These are phyloP conservation scores for Flaveria floridana DNA, from an alignment of 140 eudicot species.

Conservation along the genomic window DNA sequence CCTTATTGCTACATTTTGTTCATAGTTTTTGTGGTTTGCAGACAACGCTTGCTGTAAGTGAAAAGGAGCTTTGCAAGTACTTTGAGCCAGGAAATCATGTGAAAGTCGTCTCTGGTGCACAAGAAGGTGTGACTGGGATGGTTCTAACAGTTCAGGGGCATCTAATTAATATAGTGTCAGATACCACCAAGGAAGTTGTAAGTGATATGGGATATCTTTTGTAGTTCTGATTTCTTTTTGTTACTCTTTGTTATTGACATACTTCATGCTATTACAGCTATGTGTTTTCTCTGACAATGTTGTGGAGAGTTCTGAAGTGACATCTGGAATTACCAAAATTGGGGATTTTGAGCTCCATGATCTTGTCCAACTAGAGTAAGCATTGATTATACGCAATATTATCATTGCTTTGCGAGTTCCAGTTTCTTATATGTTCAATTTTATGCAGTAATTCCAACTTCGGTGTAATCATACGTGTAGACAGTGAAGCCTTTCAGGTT, in stretches of 20 bases:
- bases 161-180: conserved; percentile 77
- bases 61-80: conserved; percentile 90
- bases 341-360: conserved; percentile 98
- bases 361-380: conserved; percentile 90
- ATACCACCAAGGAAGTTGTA: conserved; percentile 94
- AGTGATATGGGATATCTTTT: conserved; percentile 22
- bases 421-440: conserved; percentile 25
- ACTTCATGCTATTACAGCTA: conserved; percentile 45
- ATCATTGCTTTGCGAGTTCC: conserved; percentile 13
- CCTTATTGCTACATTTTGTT: neutral
- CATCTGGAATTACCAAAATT: conserved; percentile 81
- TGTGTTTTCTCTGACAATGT: conserved; percentile 91
- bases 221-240: neutral
- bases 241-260: neutral
- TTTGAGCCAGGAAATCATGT: conserved; percentile 97
- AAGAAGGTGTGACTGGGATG: conserved; percentile 97
- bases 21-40: conserved; percentile 30
- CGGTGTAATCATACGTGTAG: conserved; percentile 94
- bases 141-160: conserved; percentile 86
- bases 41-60: conserved; percentile 81
- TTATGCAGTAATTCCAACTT: conserved; percentile 76
- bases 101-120: conserved; percentile 84
- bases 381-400: neutral
- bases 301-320: conserved; percentile 96
- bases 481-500: conserved; percentile 96